Percentiles rank a stretch among this genome's conserved stretches.
Conservation (phyloP, 2,329 filamentous ascomycete species). For the Trichoderma sp. region DNA sequence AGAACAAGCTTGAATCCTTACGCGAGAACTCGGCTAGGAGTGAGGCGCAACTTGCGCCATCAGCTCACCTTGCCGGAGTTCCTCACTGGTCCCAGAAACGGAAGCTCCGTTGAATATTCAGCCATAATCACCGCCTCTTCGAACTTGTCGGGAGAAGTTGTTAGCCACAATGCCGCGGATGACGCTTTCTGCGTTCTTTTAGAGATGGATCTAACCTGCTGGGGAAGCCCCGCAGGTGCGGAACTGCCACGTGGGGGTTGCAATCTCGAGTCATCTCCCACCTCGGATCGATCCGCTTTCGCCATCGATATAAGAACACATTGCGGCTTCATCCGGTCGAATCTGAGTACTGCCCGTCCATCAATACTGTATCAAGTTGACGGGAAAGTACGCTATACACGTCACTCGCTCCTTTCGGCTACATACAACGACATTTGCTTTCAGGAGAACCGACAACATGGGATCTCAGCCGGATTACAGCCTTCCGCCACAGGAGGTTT, state of each 20-base stretch:
- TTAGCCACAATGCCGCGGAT: not conserved
- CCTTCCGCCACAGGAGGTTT: conserved; percentile 49
- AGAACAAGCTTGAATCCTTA: not conserved
- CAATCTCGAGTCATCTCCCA: conserved; percentile 9
- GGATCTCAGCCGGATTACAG: conserved; percentile 44
- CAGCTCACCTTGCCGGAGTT: not conserved
- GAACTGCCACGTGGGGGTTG: conserved; percentile 37
- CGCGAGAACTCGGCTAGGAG: not conserved
- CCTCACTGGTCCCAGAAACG: not conserved
- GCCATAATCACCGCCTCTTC: not conserved
- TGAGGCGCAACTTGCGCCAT: too few species aligned
- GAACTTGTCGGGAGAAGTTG: not conserved
- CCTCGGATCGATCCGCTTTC: conserved; percentile 11
- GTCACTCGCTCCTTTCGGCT: not conserved
- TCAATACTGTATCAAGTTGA: not conserved
- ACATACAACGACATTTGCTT: not conserved
- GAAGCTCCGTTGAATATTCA: not conserved
- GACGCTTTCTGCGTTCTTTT: not conserved
- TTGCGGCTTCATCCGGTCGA: not conserved
- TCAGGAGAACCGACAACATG: conserved; percentile 34
- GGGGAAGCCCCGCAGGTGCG: conserved; percentile 31
- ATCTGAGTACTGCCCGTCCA: not conserved
- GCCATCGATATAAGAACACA: conserved; percentile 17
- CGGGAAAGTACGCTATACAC: not conserved
- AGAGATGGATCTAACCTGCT: conserved; percentile 7